phyloP scores from a whole-genome alignment of 305 asterid genomes.

The Fraxinus xanthoxyloides region DNA sequence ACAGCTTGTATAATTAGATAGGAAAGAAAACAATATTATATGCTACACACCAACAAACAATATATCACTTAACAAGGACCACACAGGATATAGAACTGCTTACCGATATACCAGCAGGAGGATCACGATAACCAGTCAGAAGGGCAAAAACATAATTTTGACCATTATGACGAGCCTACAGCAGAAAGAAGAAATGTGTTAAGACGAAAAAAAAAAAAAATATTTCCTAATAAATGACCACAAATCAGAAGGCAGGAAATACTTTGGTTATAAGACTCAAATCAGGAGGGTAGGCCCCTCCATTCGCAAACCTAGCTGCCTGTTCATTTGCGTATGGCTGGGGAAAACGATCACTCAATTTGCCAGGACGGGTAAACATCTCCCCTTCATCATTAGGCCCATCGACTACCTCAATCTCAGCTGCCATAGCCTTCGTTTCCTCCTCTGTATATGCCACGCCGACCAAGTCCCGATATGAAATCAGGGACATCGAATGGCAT shows the following conservation, averaged over 20 bases:
- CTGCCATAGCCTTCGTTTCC: conserved; percentile 90
- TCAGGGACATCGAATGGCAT: conserved; percentile 85
- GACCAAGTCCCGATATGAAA: conserved; percentile 84
- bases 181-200: conserved; percentile 22
- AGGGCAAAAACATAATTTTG: too few species aligned
- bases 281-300: conserved; percentile 97
- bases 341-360: conserved; percentile 79
- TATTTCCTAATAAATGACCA: background rate
- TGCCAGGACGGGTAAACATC: conserved; percentile 88
- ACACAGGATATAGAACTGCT: conserved; percentile 26
- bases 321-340: conserved; percentile 79
- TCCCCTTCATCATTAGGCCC: conserved; percentile 96
- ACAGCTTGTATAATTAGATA: conserved; percentile 21
- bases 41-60: background rate
- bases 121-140: too few species aligned
- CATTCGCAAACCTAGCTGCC: conserved; percentile 91
- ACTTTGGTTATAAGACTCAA: conserved; percentile 84
- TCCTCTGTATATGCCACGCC: conserved; percentile 93
- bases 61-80: background rate
- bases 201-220: conserved; percentile 4
- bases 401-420: conserved; percentile 89
- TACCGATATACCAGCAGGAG: conserved; percentile 76
- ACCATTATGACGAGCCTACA: conserved; percentile 27
- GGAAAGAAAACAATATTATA: background rate
- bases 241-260: conserved; percentile 19